Evolutionary conservation across 352 stramenopile genomes (phyloP).

Genomic region (Albugo candida): DNA sequence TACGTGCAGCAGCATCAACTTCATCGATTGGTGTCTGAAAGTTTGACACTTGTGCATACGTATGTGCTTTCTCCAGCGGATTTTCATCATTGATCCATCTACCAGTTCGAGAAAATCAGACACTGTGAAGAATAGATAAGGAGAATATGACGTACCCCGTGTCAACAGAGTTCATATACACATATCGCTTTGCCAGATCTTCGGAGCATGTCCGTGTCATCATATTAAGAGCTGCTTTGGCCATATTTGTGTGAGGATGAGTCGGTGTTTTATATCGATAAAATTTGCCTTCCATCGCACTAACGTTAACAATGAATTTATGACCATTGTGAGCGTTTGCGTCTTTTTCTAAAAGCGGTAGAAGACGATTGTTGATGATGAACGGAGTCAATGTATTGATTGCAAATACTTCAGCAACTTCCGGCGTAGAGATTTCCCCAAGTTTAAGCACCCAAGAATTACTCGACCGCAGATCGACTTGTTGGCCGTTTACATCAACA

Average conservation of each 20-base stretch:
- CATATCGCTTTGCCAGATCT: slow-evolving; percentile 84
- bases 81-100: slow-evolving; percentile 98
- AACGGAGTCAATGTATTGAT: slow-evolving; percentile 96
- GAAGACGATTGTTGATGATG: slow-evolving; percentile 89
- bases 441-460: slow-evolving; percentile 94
- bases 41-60: slow-evolving; percentile 78
- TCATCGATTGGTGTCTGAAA: slow-evolving; percentile 97
- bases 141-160: slow-evolving; percentile 56
- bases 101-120: neutral
- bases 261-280: slow-evolving; percentile 79
- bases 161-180: slow-evolving; percentile 98
- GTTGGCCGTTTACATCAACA: slow-evolving; percentile 91
- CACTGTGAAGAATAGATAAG: neutral
- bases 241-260: slow-evolving; percentile 86
- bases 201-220: slow-evolving; percentile 92
- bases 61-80: slow-evolving; percentile 84
- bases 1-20: slow-evolving; percentile 87
- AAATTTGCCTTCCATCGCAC: slow-evolving; percentile 82
- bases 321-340: slow-evolving; percentile 15
- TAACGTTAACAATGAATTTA: slow-evolving; percentile 90
- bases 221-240: slow-evolving; percentile 96
- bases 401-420: slow-evolving; percentile 76
- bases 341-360: slow-evolving; percentile 72
- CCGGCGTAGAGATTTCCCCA: slow-evolving; percentile 77
- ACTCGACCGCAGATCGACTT: slow-evolving; percentile 85